These are phyloP conservation scores for Apiospora malaysiana DNA, from an alignment of 2,329 filamentous ascomycete genomes.

Conservation along the genomic window DNA sequence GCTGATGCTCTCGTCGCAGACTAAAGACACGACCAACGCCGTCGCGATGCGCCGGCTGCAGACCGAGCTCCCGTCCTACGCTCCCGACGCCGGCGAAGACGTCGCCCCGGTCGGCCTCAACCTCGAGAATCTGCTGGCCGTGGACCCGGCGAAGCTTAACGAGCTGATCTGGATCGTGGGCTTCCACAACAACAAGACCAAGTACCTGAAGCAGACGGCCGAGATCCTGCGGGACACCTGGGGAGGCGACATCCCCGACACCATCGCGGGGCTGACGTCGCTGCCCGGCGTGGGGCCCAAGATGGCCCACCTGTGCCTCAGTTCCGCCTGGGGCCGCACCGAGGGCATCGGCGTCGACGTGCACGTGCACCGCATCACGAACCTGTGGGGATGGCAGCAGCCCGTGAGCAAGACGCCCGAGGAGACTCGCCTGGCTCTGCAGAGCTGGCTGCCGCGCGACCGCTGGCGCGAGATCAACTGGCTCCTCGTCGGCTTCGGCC, in stretches of 20 bases:
- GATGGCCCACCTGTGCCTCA: conserved; percentile 91
- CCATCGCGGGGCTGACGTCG: conserved; percentile 74
- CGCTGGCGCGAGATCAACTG: conserved; percentile 93
- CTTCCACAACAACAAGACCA: conserved; percentile 95
- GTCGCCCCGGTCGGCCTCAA: conserved; percentile 62
- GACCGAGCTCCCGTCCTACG: conserved; percentile 67
- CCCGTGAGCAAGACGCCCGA: conserved; percentile 73
- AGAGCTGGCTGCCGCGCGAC: conserved; percentile 83
- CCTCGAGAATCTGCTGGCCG: conserved; percentile 77
- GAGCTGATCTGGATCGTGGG: conserved; percentile 82
- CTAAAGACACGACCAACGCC: conserved; percentile 89
- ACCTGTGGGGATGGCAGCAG: conserved; percentile 90
- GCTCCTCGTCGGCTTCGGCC: conserved; percentile 85
- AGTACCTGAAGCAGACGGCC: conserved; percentile 78
- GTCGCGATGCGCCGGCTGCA: conserved; percentile 82
- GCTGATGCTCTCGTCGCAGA: conserved; percentile 91
- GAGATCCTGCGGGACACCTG: conserved; percentile 74
- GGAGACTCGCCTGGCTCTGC: conserved; percentile 75
- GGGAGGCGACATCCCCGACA: conserved; percentile 78
- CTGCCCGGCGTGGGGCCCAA: conserved; percentile 91
- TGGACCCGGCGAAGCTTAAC: conserved; percentile 70
- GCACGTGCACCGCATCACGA: conserved; percentile 93
- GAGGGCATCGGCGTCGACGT: conserved; percentile 92
- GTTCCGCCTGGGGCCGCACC: conserved; percentile 67
- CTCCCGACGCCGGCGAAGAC: conserved; percentile 37